Evolutionary conservation across 2,329 filamentous ascomycete genomes (phyloP), one percentile per base, ranked within the genome.

Genomic region (Botryotinia convoluta): DNA sequence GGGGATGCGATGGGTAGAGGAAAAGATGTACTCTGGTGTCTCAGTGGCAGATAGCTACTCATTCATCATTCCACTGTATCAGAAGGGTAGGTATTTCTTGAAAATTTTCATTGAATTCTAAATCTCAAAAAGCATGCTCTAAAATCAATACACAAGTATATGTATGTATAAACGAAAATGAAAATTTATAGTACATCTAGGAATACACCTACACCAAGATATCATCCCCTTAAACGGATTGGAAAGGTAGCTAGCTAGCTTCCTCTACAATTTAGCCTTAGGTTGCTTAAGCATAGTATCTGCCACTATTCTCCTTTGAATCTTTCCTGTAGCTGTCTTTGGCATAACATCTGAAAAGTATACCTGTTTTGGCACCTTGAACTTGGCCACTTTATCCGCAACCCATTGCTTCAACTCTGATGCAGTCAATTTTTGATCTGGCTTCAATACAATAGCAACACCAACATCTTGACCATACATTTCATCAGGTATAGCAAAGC

Each of bases 301-400:
- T 22, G 93, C 93, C n/a, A 97, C 93, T 79, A 95, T 93, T 75
- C 93, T 88, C 75, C 93, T 86, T 83, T 97, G 93, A 74, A 97
- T 92, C 86, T 97, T 97, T 72, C 93, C 93, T 9, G 93, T 97
- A n/a, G 93, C 93, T 6, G 94, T 95, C 87, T 97, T 97, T 75
- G 93, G 93, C 90, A 97, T 97, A 76, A 91, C 84, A 73, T 93
- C 88, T 51, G 93, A 93, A 78, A 96, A 94, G 85, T 92, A 96
- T 51, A 95, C 92, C 86, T 93, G 90, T 85, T 93, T 95, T 2
- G 93, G 93, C 60, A 94, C 87, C 85, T 97, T 97, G 83, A 96
- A 96, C 83, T 93, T 94, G 74, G 91, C 92, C 75, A 94, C 84
- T 79, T 89, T 91, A 74, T 91, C 88, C 0, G 84, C 85, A 76